phyloP scores from a whole-genome alignment of 805 yeast genomes.

The Tetrapisispora pingtungensis region DNA sequence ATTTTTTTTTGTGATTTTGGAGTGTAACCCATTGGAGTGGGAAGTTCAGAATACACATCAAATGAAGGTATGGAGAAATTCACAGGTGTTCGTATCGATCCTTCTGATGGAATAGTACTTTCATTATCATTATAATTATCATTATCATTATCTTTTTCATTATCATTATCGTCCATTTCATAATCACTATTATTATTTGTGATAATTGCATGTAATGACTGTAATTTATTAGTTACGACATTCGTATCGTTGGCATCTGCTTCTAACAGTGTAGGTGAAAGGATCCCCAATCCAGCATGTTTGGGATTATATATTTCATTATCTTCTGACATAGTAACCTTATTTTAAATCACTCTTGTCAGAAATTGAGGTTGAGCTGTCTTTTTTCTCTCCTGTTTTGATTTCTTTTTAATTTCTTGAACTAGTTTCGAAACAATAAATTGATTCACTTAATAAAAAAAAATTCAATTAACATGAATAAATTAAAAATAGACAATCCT shows the following conservation, averaged over 20 bases:
- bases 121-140: neutral
- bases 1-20: conserved; percentile 16
- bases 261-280: conserved; percentile 15
- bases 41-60: conserved; percentile 18
- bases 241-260: neutral
- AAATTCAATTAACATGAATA: too few species aligned
- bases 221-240: conserved; percentile 6
- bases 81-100: conserved; percentile 12
- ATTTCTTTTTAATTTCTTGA: too few species aligned
- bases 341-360: too few species aligned
- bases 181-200: conserved; percentile 1
- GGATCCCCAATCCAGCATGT: neutral
- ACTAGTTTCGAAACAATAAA: too few species aligned
- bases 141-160: neutral
- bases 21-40: conserved; percentile 27
- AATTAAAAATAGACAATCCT: too few species aligned
- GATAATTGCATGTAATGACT: neutral
- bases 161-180: neutral
- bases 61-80: conserved; percentile 16
- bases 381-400: too few species aligned
- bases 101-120: neutral
- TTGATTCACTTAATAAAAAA: too few species aligned
- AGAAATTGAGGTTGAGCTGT: too few species aligned
- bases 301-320: neutral
- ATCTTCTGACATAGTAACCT: neutral